phyloP scores from a whole-genome alignment of 352 stramenopile genomes.

The Aphanomyces stellatus region DNA sequence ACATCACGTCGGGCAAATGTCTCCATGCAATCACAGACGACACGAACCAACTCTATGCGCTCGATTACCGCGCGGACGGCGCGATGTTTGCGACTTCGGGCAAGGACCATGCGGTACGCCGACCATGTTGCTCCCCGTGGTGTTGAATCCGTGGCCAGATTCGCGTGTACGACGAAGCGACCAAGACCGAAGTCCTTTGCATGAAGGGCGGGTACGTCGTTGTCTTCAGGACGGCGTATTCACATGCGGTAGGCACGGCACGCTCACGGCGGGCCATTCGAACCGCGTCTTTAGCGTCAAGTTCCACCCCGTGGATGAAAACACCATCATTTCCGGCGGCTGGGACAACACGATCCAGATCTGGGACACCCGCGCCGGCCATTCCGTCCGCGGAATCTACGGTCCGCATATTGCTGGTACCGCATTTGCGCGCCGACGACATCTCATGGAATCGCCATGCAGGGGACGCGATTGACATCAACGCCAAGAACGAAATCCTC shows the following conservation, averaged over 20 bases:
- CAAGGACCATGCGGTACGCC: conserved; percentile 72
- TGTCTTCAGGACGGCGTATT: too few species aligned
- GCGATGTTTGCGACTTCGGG: conserved; percentile 81
- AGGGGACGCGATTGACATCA: conserved; percentile 71
- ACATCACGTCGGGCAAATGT: conserved; percentile 89
- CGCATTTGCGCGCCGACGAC: not conserved
- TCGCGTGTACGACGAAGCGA: conserved; percentile 85
- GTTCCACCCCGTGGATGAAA: conserved; percentile 72
- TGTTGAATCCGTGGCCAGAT: conserved; percentile 21
- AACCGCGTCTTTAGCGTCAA: conserved; percentile 90
- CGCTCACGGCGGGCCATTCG: conserved; percentile 74
- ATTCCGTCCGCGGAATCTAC: conserved; percentile 85
- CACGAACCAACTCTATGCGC: conserved; percentile 83
- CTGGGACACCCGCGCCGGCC: conserved; percentile 81
- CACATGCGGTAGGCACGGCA: conserved; percentile 37
- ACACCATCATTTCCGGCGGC: conserved; percentile 76
- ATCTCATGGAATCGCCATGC: not conserved
- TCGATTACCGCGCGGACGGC: conserved; percentile 83
- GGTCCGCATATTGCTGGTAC: conserved; percentile 72
- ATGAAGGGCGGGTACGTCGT: conserved; percentile 59
- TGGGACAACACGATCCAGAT: conserved; percentile 93
- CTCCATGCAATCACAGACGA: conserved; percentile 85
- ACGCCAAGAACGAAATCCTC: conserved; percentile 62
- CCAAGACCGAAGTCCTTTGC: conserved; percentile 61
- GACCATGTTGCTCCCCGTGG: not conserved